Evolutionary conservation across 108 stramenopile species (phyloP).

Genomic region (Aureococcus anophagefferens): DNA sequence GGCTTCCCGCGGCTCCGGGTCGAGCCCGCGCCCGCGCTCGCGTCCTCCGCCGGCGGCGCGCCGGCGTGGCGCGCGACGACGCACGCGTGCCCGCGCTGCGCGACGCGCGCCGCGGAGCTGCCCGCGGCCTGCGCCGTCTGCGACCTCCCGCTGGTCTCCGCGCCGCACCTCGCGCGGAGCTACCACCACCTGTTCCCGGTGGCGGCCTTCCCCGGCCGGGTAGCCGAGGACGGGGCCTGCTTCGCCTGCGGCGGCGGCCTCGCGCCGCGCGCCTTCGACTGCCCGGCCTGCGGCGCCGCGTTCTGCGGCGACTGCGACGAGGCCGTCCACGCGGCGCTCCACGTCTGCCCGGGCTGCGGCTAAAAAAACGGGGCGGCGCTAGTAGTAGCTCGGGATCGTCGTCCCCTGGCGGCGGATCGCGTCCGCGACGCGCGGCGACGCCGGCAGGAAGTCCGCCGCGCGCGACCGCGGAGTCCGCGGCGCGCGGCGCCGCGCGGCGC

Average conservation of each 20-base stretch:
- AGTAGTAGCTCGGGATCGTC: too few species aligned
- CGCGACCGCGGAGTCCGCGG: too few species aligned
- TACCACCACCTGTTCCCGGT: constrained; percentile 90
- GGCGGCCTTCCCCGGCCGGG: constrained; percentile 38
- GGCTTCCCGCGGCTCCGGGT: constrained; percentile 63
- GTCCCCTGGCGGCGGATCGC: too few species aligned
- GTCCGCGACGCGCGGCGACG: too few species aligned
- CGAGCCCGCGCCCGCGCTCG: constrained; percentile 58
- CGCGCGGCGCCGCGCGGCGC: too few species aligned
- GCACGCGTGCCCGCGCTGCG: constrained; percentile 70
- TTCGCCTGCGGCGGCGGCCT: constrained; percentile 59
- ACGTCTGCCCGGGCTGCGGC: constrained; percentile 80
- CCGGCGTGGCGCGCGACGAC: constrained; percentile 35
- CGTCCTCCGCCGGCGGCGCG: constrained; percentile 40
- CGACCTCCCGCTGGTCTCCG: constrained; percentile 68
- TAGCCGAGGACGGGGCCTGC: constrained; percentile 18
- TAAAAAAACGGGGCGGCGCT: too few species aligned
- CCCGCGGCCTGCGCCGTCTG: constrained; percentile 77
- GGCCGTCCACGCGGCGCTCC: constrained; percentile 74
- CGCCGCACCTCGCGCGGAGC: constrained; percentile 70
- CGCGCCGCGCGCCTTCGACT: constrained; percentile 45
- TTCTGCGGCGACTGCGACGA: constrained; percentile 82
- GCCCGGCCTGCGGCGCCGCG: constrained; percentile 65
- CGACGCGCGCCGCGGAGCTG: constrained; percentile 56
- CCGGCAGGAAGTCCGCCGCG: too few species aligned